These are phyloP conservation scores for Volutella citrinella DNA, from an alignment of 2,329 filamentous ascomycete species.

Conservation along the genomic window DNA sequence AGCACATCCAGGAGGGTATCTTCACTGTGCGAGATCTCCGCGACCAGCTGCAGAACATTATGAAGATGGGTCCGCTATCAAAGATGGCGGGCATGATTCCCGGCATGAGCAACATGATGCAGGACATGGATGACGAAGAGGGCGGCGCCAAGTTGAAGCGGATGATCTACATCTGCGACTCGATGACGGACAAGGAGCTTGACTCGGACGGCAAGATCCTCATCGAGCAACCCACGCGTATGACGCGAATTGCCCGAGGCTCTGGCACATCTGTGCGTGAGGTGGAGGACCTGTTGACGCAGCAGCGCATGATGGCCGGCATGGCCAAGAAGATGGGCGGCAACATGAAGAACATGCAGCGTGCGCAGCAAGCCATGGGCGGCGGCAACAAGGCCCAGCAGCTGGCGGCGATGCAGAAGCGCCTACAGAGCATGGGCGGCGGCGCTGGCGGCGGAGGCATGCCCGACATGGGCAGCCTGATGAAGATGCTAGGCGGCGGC, in stretches of 20 bases:
- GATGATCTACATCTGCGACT: conserved; percentile 99
- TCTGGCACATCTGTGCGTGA: conserved; percentile 88
- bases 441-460: conserved; percentile 63
- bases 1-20: conserved; percentile 95
- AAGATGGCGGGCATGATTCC: conserved; percentile 99
- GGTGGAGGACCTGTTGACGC: conserved; percentile 94
- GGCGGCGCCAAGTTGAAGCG: conserved; percentile 90
- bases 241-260: conserved; percentile 87
- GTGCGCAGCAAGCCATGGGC: conserved; percentile 85
- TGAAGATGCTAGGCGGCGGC: conserved; percentile 81
- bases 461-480: conserved; percentile 81
- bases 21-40: conserved; percentile 93
- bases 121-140: conserved; percentile 95
- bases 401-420: conserved; percentile 95
- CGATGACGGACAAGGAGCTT: conserved; percentile 94
- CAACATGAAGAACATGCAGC: conserved; percentile 96
- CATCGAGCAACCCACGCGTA: conserved; percentile 84
- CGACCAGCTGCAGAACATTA: conserved; percentile 95
- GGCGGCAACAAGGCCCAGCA: conserved; percentile 91
- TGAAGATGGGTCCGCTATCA: conserved; percentile 98
- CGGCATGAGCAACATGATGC: conserved; percentile 89
- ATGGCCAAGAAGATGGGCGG: conserved; percentile 99
- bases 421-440: conserved; percentile 88
- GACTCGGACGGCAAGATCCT: conserved; percentile 95
- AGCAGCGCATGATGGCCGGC: conserved; percentile 97